Evolutionary conservation across 2,329 filamentous ascomycete genomes (phyloP).

Genomic region (Verticillium nubilum): DNA sequence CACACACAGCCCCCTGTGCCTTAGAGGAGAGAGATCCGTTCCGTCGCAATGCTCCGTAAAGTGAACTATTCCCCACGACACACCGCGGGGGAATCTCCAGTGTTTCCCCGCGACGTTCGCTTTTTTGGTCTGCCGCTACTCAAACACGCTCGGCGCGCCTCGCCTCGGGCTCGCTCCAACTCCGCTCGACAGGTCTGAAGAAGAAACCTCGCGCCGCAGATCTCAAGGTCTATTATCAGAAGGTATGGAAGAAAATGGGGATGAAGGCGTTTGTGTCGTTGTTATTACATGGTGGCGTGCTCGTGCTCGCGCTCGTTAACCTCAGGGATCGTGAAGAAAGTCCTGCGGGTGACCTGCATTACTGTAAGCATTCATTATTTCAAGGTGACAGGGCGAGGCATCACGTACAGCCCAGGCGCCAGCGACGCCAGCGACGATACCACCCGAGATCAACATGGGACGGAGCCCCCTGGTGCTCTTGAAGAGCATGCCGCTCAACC

Average conservation of each 20-base stretch:
- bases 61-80: neutral
- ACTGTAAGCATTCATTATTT: neutral
- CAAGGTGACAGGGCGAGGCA: neutral
- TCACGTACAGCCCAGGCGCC: slow-evolving; percentile 88
- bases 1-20: neutral
- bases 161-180: neutral
- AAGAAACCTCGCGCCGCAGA: neutral
- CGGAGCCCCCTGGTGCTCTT: slow-evolving; percentile 88
- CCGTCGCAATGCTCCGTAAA: neutral
- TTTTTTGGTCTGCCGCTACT: neutral
- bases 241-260: neutral
- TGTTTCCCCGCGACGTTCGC: neutral
- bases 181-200: neutral
- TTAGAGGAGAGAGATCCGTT: slow-evolving; percentile 2
- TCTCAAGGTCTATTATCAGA: slow-evolving; percentile 1
- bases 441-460: slow-evolving; percentile 92
- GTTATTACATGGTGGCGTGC: slow-evolving; percentile 12
- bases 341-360: slow-evolving; percentile 29
- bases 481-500: slow-evolving; percentile 86
- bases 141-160: neutral
- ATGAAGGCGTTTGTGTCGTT: slow-evolving; percentile 2
- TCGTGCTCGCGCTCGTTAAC: slow-evolving; percentile 11
- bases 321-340: slow-evolving; percentile 35
- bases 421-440: slow-evolving; percentile 80
- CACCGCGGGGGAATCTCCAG: neutral